Evolutionary conservation across 2,329 filamentous ascomycete genomes (phyloP), one percentile per base, ranked within the genome.

Genomic region (Aspergillus pseudoviridinutans): DNA sequence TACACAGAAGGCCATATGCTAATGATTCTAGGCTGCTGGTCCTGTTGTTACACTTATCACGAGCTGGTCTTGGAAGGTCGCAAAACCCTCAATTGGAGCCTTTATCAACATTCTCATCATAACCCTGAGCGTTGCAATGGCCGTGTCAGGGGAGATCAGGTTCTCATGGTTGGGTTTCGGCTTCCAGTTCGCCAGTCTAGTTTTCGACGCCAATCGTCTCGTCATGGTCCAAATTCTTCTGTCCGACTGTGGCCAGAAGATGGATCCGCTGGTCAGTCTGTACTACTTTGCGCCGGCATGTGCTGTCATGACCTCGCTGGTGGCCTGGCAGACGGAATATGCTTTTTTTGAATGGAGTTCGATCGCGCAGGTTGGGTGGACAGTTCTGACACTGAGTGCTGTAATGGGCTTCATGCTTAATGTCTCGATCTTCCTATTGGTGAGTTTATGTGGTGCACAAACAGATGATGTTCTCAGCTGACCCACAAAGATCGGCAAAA

Each of bases 61-160:
- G 25, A 89, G 90, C 65, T 97, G 92, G 92, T 79, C 82, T 49
- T 85, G 97, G 67, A 89, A 91, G 54, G 84, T 95, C 42, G 85
- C 89, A 7, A 84, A 88, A 58, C 89, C 90, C 47, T 93, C 91
- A 76, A 70, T 93, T 61, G 91, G 86, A 78, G 88, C 90, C 50
- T 87, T 97, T 67, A 82, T 90, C 71, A 97, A 97, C 71, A 91
- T 97, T 60, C 92, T 90, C 32, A 84, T 92, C 72, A 97, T 97
- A 68, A 92, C 96, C 49, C 78, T 96, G 50, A 92, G 93, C 79
- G 92, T 97, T 67, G 82, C 96, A 63, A 89, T 97, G 69, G 92
- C 93, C 41, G 96, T 92, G 0, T 84, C 94, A 61, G 93, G 92
- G 65, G 93, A 97, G 80, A 93, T 97, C 75, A 87, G 91, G 71